Conservation (phyloP, 2,329 filamentous ascomycete genomes). For the Madurella mycetomatis region DNA sequence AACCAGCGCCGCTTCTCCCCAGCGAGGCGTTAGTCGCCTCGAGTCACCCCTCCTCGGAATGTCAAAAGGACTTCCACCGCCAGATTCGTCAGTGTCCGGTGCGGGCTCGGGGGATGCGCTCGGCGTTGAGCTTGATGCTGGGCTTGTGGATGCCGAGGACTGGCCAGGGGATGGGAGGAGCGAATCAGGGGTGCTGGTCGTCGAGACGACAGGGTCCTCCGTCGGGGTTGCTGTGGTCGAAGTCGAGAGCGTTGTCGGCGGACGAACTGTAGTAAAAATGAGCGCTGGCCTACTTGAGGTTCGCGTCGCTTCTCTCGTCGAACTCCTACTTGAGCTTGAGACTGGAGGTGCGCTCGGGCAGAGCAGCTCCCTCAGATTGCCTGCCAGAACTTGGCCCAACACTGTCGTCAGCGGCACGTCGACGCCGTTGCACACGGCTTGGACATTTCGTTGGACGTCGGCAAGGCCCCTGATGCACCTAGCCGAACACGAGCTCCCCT, state of each 20-base stretch:
- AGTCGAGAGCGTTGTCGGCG: constrained; percentile 13
- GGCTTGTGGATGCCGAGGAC: background rate
- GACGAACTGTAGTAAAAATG: constrained; percentile 16
- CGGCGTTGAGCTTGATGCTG: background rate
- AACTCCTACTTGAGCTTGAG: background rate
- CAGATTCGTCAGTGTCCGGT: background rate
- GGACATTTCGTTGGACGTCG: constrained; percentile 69
- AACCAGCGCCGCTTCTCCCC: constrained; percentile 1
- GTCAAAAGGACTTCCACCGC: constrained; percentile 30
- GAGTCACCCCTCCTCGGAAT: constrained; percentile 2
- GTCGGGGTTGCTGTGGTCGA: constrained; percentile 1
- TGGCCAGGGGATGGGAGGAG: background rate
- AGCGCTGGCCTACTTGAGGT: constrained; percentile 2
- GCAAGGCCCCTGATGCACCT: constrained; percentile 55
- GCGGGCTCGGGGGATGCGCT: background rate
- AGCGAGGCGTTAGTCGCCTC: background rate
- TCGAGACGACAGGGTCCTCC: background rate
- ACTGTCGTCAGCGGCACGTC: constrained; percentile 43
- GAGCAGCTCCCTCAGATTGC: constrained; percentile 35
- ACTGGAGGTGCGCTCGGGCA: constrained; percentile 26
- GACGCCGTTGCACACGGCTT: constrained; percentile 68
- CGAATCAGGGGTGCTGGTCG: background rate
- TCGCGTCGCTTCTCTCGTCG: background rate
- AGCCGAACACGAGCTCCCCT: constrained; percentile 35
- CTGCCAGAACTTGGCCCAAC: constrained; percentile 35